Evolutionary conservation across 768 basidiomycete species (phyloP), one percentile per base, ranked within the genome.

Genomic region (Pleurotus tuoliensis): DNA sequence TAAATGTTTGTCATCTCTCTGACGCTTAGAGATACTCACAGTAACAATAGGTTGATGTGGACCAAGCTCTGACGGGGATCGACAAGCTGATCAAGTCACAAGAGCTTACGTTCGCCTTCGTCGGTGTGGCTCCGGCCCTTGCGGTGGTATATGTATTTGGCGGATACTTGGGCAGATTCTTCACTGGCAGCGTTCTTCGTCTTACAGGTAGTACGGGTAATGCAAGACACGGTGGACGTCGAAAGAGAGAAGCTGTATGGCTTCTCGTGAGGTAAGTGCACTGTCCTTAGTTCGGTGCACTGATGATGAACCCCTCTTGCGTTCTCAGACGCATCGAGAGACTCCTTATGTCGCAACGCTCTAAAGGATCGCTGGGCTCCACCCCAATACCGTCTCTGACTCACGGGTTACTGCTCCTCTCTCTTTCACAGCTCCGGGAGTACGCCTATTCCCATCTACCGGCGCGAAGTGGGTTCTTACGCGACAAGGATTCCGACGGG

Each of bases 91-190:
- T 98, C 60, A 92, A 88, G 62, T 95, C 92, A 1, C 94, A 97
- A 71, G 92, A 96, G 66, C 76, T 97, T 44, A 97, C 94, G 1
- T 99, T 99, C 64, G 96, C 91, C 4, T 98, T 98, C 64, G 94
- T 98, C 58, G 95, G 95, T 61, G 88, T 98, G 13, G 94, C 96
- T 0, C 96, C 96, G 7, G 87, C 90, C 0, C 71, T 98, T 48
- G 82, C 87, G 3, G 74, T 98, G 34, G 81, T 94, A 3, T 95
- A 94, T 62, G 75, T 86, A 1, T 57, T 79, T 2, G 77, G 80
- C 13, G 83, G 82, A 7, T 85, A 81, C 66, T 27, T 87, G 3
- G 62, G 72, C 9, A 70, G 71, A 1, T 56, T 89, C 1, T 83
- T 82, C 73, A 70, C 70, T 0, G 79, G 81, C 5, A 77, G 80